A percentile compares a stretch with the other conserved stretches of the same genome.
Evolutionary conservation across 1,284 basidiomycete genomes (phyloP).

Genomic region (Rhodotorula mucilaginosa): DNA sequence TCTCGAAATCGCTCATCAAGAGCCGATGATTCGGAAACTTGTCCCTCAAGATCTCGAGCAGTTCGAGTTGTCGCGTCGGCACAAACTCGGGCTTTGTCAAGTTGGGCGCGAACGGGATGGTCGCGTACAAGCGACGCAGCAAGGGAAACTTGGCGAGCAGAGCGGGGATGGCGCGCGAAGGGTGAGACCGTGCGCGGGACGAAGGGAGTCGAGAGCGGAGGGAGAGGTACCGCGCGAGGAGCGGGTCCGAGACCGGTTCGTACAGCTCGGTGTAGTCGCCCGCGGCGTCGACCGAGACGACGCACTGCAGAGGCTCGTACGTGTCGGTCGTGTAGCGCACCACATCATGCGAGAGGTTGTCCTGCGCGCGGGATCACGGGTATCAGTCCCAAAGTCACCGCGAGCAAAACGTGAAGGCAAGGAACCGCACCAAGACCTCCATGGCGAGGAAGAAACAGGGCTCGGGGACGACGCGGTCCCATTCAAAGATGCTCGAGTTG

Average conservation of each 20-base stretch:
- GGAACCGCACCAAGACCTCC: constrained; percentile 80
- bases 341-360: constrained; percentile 96
- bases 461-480: constrained; percentile 70
- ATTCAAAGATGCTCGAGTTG: constrained; percentile 84
- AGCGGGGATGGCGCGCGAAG: constrained; percentile 28
- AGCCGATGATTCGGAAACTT: constrained; percentile 89
- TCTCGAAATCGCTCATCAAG: constrained; percentile 87
- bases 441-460: constrained; percentile 91
- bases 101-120: constrained; percentile 86
- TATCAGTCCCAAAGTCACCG: not conserved
- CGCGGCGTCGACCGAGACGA: constrained; percentile 73
- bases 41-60: constrained; percentile 76
- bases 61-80: constrained; percentile 84
- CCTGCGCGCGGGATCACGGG: too few relatives aligned
- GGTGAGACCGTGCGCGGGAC: constrained; percentile 60
- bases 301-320: constrained; percentile 73
- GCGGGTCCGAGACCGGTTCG: constrained; percentile 77
- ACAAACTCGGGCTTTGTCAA: constrained; percentile 85
- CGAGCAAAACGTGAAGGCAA: not conserved
- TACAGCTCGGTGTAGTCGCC: constrained; percentile 87
- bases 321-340: constrained; percentile 78
- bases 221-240: constrained; percentile 65
- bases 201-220: constrained; percentile 57
- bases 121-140: constrained; percentile 61
- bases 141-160: constrained; percentile 49